A percentile compares a stretch with the other conserved stretches of the same genome.
Evolutionary conservation across 2,329 filamentous ascomycete genomes (phyloP).

Genomic region (Apiospora rasikravindrae): DNA sequence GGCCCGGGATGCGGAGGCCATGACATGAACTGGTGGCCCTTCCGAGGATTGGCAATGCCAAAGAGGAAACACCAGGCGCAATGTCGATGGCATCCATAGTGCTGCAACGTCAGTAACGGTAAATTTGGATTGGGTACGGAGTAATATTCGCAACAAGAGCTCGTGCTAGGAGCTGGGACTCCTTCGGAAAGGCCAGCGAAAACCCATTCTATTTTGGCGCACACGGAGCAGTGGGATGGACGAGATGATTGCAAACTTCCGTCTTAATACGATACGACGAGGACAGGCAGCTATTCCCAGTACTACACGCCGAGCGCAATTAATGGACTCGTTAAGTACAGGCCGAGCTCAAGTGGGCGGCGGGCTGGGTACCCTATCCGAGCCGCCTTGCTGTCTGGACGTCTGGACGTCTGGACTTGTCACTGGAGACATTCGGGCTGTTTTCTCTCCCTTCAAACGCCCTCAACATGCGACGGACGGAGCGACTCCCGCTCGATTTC

Average conservation of each 20-base stretch:
- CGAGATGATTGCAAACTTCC: neutral
- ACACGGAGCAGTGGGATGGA: neutral
- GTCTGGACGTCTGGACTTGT: neutral
- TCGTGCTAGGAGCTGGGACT: neutral
- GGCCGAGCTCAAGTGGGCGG: neutral
- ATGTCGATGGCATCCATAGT: neutral
- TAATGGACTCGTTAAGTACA: neutral
- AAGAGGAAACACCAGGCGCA: neutral
- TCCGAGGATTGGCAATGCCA: conserved; percentile 6
- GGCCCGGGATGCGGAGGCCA: neutral
- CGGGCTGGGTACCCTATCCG: too few species aligned
- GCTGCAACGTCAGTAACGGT: conserved; percentile 2
- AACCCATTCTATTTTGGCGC: neutral
- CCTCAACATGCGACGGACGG: neutral
- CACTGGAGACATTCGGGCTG: conserved; percentile 1
- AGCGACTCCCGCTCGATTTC: neutral
- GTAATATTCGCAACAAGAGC: neutral
- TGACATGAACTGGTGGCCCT: conserved; percentile 2
- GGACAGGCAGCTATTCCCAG: neutral
- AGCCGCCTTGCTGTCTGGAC: too few species aligned
- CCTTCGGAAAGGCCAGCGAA: neutral
- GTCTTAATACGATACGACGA: neutral
- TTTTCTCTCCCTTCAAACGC: conserved; percentile 6
- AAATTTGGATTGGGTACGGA: neutral
- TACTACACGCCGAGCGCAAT: neutral